These are phyloP conservation scores for Desmodesmus armatus DNA, from an alignment of 139 green algal genomes.

Conservation along the genomic window DNA sequence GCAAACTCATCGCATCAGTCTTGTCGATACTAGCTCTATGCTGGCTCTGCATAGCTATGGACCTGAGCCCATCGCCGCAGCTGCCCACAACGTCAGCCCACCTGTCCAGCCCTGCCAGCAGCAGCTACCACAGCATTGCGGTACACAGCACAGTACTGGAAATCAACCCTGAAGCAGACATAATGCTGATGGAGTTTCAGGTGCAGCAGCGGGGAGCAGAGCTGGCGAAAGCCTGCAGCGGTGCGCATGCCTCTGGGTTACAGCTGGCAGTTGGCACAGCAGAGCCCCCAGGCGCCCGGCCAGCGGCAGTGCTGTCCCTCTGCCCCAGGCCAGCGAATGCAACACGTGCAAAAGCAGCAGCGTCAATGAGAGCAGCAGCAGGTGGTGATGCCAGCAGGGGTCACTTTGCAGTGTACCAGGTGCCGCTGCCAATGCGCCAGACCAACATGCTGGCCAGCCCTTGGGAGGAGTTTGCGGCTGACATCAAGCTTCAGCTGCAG, in stretches of 20 bases:
- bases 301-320: no score
- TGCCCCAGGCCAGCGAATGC: no score
- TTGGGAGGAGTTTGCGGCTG: no score
- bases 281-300: no score
- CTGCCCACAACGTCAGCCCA: not conserved
- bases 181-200: not conserved
- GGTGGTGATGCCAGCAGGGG: no score
- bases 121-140: not conserved
- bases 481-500: no score
- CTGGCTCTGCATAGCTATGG: not conserved
- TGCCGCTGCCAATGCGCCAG: no score
- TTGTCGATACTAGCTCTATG: not conserved
- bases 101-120: not conserved
- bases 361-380: no score
- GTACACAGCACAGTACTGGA: conserved; percentile 8
- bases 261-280: conserved; percentile 7
- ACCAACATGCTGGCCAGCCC: no score
- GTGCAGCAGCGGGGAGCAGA: not conserved
- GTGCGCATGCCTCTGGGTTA: not conserved
- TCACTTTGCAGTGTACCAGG: no score
- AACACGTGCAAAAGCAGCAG: no score
- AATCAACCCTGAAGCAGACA: not conserved
- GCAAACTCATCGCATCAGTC: no score
- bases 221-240: not conserved
- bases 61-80: not conserved